A percentile compares a stretch with the other conserved stretches of the same genome.
Conservation (phyloP, 108 stramenopile species). For the Cylindrotheca fusiformis region DNA sequence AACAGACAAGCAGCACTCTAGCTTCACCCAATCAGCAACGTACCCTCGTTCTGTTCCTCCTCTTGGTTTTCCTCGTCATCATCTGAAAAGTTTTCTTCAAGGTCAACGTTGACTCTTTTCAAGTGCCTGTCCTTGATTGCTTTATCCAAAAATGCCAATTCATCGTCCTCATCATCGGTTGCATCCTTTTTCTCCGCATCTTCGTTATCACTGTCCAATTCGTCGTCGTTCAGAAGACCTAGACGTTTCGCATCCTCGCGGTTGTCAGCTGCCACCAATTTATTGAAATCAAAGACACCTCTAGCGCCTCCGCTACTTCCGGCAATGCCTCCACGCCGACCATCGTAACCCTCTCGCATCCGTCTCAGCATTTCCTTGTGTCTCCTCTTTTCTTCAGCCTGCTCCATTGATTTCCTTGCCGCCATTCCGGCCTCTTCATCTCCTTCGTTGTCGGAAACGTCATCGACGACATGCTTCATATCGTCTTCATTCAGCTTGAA, state of each 20-base stretch:
- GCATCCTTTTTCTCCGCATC: conserved; percentile 31
- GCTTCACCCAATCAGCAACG: no score
- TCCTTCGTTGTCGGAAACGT: conserved; percentile 84
- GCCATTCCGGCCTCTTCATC: conserved; percentile 80
- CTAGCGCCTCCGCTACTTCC: conserved; percentile 71
- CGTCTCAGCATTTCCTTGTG: conserved; percentile 88
- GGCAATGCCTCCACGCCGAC: conserved; percentile 80
- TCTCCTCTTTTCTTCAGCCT: conserved; percentile 76
- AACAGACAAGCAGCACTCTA: no score
- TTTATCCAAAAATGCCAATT: conserved; percentile 76
- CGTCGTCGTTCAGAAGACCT: conserved; percentile 85
- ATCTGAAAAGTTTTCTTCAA: conserved; percentile 76
- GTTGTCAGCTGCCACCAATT: conserved; percentile 86
- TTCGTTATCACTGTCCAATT: conserved; percentile 80
- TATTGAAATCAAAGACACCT: conserved; percentile 76
- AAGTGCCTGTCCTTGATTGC: conserved; percentile 83
- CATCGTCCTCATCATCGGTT: conserved; percentile 71
- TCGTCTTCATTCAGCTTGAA: conserved; percentile 70
- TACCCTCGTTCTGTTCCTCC: conserved; percentile 22
- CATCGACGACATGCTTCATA: conserved; percentile 84
- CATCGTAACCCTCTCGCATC: conserved; percentile 90
- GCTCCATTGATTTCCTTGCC: conserved; percentile 56
- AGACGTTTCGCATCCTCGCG: conserved; percentile 80
- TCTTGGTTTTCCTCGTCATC: conserved; percentile 69
- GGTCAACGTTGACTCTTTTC: conserved; percentile 50